Evolutionary conservation across 2,329 filamentous ascomycete species (phyloP), one percentile per base, ranked within the genome.

Genomic region (Trichoderma sp.): DNA sequence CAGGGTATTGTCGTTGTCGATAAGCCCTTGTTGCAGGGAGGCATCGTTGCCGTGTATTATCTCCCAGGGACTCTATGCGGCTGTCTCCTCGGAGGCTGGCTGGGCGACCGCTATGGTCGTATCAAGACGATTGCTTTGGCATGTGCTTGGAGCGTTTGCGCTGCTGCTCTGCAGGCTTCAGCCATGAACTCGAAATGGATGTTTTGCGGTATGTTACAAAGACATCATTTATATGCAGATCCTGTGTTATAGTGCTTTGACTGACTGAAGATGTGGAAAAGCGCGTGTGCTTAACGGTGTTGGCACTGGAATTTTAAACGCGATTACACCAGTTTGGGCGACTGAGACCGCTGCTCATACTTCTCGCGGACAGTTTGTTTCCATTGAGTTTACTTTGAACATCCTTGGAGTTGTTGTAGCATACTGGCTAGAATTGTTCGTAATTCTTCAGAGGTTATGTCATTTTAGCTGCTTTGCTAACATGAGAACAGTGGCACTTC

Each of bases 331-430:
- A 0, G 90, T 92, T 4, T 93, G 90, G 90, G 90, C 90, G 1
- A 91, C 91, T 0, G 91, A 93, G 79, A 91, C 88, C 0, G 88
- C 90, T 0, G 87, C 91, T 50, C 89, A 92, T 76, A 92, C 87
- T 0, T 90, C 88, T 2, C 86, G 92, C 53, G 92, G 92, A 6
- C 86, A 89, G 62, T 92, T 92, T 73, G 88, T 93, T 71, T 89
- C 90, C 11, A 89, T 92, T 68, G 91, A 93, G 76, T 93, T 93
- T 73, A 93, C 90, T 0, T 80, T 93, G 9, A 93, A 93, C 76
- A 92, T 93, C 73, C 89, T 92, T 62, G 91, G 91, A 76, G 89
- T 92, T 0, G 87, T 90, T 0, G 79, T 82, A 3, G 81, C 81
- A 3, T 92, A 92, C 74, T 91, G 88, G 89, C 78, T 86, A 7